phyloP scores from a whole-genome alignment of 495 filamentous ascomycete genomes.

The Hypomontagnella submonticulosa region DNA sequence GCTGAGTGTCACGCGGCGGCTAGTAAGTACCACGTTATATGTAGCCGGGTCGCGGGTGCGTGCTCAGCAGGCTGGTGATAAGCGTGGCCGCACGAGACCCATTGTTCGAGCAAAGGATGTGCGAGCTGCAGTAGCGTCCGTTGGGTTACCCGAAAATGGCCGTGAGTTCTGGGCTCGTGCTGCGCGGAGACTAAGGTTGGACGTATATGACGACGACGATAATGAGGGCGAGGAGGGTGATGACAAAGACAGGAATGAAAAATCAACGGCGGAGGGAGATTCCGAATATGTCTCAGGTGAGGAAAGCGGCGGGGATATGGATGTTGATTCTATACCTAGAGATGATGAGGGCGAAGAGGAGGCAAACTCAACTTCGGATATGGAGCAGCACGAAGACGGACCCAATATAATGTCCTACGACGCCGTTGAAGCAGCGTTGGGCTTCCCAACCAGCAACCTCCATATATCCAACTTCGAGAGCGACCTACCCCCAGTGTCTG shows the following conservation, averaged over 20 bases:
- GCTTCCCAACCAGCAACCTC: slow-evolving; percentile 23
- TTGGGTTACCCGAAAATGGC: slow-evolving; percentile 59
- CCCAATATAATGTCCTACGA: slow-evolving; percentile 56
- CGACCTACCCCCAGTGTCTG: slow-evolving; percentile 18
- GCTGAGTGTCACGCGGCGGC: slow-evolving; percentile 71
- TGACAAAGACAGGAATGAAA: slow-evolving; percentile 36
- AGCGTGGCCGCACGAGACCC: slow-evolving; percentile 38
- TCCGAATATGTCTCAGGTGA: slow-evolving; percentile 13
- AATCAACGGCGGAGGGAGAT: no score
- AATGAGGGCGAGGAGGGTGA: slow-evolving; percentile 12
- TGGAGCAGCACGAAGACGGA: slow-evolving; percentile 37
- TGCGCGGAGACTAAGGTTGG: slow-evolving; percentile 68
- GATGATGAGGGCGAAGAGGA: slow-evolving; percentile 28
- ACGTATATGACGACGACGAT: slow-evolving; percentile 52
- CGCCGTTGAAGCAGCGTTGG: slow-evolving; percentile 65
- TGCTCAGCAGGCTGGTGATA: slow-evolving; percentile 51
- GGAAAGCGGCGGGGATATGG: slow-evolving; percentile 13
- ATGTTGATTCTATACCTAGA: slow-evolving; percentile 39
- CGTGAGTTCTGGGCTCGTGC: slow-evolving; percentile 68
- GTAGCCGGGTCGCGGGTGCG: slow-evolving; percentile 68
- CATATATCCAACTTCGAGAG: background rate
- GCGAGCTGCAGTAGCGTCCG: slow-evolving; percentile 67
- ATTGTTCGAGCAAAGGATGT: slow-evolving; percentile 71
- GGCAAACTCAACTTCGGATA: slow-evolving; percentile 33
- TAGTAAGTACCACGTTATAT: slow-evolving; percentile 74